These are phyloP conservation scores for Annulohypoxylon moriforme DNA, from an alignment of 495 filamentous ascomycete genomes.

Conservation along the genomic window DNA sequence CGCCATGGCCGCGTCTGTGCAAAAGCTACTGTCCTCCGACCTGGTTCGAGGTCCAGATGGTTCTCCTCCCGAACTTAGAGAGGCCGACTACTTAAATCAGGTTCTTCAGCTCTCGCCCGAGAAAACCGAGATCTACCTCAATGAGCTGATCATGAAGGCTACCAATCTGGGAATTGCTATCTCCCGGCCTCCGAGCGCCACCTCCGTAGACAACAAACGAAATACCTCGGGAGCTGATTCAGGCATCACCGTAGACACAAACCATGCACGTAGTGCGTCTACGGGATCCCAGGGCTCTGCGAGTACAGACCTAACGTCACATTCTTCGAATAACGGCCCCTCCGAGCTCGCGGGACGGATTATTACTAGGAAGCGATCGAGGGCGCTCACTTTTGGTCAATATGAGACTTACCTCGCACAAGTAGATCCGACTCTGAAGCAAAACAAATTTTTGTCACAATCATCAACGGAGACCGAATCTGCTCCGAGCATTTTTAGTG, in stretches of 20 bases:
- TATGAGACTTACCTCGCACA: constrained; percentile 64
- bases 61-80: constrained; percentile 53
- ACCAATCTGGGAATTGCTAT: constrained; percentile 56
- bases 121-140: constrained; percentile 54
- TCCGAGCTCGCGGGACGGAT: constrained; percentile 21
- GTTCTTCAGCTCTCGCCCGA: constrained; percentile 55
- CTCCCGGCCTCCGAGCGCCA: constrained; percentile 41
- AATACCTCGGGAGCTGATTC: constrained; percentile 52
- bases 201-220: constrained; percentile 37
- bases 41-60: constrained; percentile 24
- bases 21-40: constrained; percentile 33
- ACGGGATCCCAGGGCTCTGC: constrained; percentile 50
- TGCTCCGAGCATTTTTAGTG: constrained; percentile 46
- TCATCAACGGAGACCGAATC: constrained; percentile 41
- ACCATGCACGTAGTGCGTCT: constrained; percentile 51
- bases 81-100: constrained; percentile 55
- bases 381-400: constrained; percentile 60
- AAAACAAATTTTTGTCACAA: constrained; percentile 48
- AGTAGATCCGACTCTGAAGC: constrained; percentile 53
- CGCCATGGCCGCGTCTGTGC: constrained; percentile 42
- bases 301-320: constrained; percentile 51
- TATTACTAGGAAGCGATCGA: constrained; percentile 50
- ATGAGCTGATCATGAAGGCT: constrained; percentile 55
- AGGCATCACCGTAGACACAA: constrained; percentile 48
- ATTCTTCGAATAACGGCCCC: constrained; percentile 45